Percentiles rank a stretch among this genome's conserved stretches.
phyloP scores from a whole-genome alignment of 306 rosid genomes.

The Glycine tomentella region DNA sequence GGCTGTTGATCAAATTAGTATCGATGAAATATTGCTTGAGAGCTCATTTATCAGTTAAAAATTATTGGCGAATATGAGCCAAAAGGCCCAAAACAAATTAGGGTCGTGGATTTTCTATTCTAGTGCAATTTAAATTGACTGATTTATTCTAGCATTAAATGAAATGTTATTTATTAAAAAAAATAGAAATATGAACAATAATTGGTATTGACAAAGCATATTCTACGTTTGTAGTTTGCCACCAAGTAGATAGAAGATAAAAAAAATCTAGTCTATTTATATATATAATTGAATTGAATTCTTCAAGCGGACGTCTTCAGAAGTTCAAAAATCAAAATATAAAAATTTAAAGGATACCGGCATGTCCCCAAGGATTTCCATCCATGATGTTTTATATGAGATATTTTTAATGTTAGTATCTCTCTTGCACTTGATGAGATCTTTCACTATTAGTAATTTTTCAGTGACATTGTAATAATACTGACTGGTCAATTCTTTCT shows the following conservation, averaged over 20 bases:
- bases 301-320: neutral
- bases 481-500: neutral
- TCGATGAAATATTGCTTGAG: constrained; percentile 27
- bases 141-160: constrained; percentile 20
- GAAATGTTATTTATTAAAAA: neutral
- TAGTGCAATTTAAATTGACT: constrained; percentile 9
- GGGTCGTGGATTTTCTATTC: neutral
- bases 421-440: neutral
- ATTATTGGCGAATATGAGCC: constrained; percentile 14
- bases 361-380: constrained; percentile 3
- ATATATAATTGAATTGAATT: neutral
- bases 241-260: neutral
- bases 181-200: constrained; percentile 20
- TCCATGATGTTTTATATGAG: neutral
- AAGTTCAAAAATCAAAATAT: constrained; percentile 5
- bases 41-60: constrained; percentile 25
- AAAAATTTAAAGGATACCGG: neutral
- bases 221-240: neutral
- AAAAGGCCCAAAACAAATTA: neutral
- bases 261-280: neutral
- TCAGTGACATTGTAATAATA: neutral
- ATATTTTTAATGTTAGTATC: neutral
- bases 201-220: constrained; percentile 10
- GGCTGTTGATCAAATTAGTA: constrained; percentile 23
- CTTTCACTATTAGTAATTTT: neutral